Evolutionary conservation across 2,329 filamentous ascomycete genomes (phyloP).

Genomic region (Alternaria novae-zelandiae): DNA sequence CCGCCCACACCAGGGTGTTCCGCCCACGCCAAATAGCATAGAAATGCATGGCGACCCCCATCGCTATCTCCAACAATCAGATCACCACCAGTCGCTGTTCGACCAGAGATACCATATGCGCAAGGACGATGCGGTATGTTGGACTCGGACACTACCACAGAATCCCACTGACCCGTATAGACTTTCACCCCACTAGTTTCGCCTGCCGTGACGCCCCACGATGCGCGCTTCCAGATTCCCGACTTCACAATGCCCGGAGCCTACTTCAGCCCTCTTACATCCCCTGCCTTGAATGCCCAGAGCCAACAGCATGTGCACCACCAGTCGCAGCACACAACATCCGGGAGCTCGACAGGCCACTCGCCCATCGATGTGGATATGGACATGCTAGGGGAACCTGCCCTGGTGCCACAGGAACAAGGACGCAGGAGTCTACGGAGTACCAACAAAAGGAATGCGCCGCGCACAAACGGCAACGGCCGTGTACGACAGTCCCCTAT

Average conservation of each 20-base stretch:
- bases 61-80: conserved; percentile 63
- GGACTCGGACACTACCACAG: not conserved
- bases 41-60: conserved; percentile 70
- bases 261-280: conserved; percentile 85
- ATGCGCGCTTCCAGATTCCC: conserved; percentile 67
- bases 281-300: conserved; percentile 78
- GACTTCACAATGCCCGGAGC: conserved; percentile 70
- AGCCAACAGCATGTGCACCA: conserved; percentile 47
- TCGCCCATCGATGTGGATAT: conserved; percentile 56
- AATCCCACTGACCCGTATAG: conserved; percentile 59
- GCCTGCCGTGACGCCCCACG: conserved; percentile 81
- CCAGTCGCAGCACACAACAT: conserved; percentile 53
- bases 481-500: conserved; percentile 74
- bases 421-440: conserved; percentile 43
- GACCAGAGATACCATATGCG: conserved; percentile 69
- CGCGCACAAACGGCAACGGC: conserved; percentile 52
- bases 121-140: conserved; percentile 71
- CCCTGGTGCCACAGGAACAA: conserved; percentile 50
- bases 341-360: conserved; percentile 57
- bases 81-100: conserved; percentile 66
- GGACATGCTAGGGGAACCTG: conserved; percentile 51
- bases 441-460: conserved; percentile 59
- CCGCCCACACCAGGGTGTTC: conserved; percentile 67
- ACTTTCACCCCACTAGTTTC: conserved; percentile 82
- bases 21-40: conserved; percentile 80